These are phyloP conservation scores for Rhinocladiella mackenziei DNA, from an alignment of 2,329 filamentous ascomycete species.

Conservation along the genomic window DNA sequence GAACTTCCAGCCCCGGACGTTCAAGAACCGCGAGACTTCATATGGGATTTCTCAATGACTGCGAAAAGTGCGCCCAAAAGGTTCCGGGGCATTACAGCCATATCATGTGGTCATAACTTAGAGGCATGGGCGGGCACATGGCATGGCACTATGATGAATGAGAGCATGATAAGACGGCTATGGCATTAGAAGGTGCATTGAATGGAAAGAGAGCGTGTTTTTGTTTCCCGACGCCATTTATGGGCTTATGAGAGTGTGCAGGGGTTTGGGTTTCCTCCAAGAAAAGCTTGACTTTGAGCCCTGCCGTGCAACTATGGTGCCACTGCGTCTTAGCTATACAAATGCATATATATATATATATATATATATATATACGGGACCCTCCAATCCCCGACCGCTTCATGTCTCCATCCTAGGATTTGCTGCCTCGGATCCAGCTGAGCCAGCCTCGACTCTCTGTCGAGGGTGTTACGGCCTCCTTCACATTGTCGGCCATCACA, in stretches of 20 bases:
- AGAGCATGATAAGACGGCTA: constrained; percentile 12
- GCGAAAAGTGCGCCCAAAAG: constrained; percentile 70
- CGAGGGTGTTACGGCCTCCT: constrained; percentile 11
- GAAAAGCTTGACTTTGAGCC: not conserved
- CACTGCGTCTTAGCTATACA: constrained; percentile 6
- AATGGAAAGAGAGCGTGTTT: not conserved
- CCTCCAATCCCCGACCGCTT: not conserved
- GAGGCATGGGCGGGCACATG: not conserved
- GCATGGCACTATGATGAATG: constrained; percentile 4
- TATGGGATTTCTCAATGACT: constrained; percentile 73
- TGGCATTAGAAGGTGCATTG: not conserved
- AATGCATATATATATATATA: constrained; percentile 2
- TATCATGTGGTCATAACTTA: constrained; percentile 52
- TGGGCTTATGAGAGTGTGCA: not conserved
- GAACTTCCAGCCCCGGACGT: constrained; percentile 14
- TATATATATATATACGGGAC: not conserved
- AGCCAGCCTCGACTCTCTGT: constrained; percentile 16
- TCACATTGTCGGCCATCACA: constrained; percentile 24
- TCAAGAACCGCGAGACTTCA: constrained; percentile 53
- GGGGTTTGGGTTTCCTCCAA: not conserved
- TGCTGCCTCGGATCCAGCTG: constrained; percentile 20
- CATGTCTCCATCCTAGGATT: constrained; percentile 4
- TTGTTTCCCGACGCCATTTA: not conserved
- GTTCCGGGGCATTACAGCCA: constrained; percentile 79
- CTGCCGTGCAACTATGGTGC: not conserved